Percentiles rank a stretch among this genome's conserved stretches.
Evolutionary conservation across 805 yeast genomes (phyloP).

Genomic region (Kuraishia ogatae): DNA sequence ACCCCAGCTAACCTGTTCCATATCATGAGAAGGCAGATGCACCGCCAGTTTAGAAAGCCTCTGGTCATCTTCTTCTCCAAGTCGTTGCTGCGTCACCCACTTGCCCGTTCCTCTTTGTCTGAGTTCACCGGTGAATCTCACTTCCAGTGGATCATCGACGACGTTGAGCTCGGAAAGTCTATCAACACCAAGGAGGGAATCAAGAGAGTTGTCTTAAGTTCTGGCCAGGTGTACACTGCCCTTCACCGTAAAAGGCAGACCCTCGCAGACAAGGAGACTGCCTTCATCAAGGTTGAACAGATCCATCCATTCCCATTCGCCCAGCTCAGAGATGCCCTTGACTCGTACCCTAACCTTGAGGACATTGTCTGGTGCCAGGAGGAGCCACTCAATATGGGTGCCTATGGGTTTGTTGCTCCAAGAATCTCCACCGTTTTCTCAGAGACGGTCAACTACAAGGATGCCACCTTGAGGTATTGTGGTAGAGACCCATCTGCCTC

Average conservation of each 20-base stretch:
- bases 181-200: constrained; percentile 75
- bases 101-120: constrained; percentile 76
- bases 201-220: constrained; percentile 73
- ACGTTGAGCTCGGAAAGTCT: constrained; percentile 71
- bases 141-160: constrained; percentile 96
- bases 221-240: constrained; percentile 95
- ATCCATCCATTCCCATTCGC: constrained; percentile 98
- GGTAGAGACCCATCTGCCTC: constrained; percentile 98
- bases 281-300: constrained; percentile 86
- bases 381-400: constrained; percentile 97
- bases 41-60: constrained; percentile 96
- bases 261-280: constrained; percentile 72
- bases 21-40: constrained; percentile 96
- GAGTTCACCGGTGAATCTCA: constrained; percentile 90
- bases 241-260: constrained; percentile 82
- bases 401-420: constrained; percentile 74
- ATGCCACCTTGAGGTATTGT: constrained; percentile 63
- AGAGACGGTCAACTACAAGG: constrained; percentile 65
- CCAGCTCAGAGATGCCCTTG: constrained; percentile 77
- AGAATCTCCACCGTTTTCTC: constrained; percentile 70
- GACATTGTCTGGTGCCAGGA: constrained; percentile 97
- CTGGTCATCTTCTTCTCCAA: constrained; percentile 84
- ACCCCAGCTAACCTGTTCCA: constrained; percentile 98
- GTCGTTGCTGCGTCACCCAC: constrained; percentile 91
- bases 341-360: constrained; percentile 71